Conservation (phyloP, 164 flowering plant species). For the Amborella trichopoda region DNA sequence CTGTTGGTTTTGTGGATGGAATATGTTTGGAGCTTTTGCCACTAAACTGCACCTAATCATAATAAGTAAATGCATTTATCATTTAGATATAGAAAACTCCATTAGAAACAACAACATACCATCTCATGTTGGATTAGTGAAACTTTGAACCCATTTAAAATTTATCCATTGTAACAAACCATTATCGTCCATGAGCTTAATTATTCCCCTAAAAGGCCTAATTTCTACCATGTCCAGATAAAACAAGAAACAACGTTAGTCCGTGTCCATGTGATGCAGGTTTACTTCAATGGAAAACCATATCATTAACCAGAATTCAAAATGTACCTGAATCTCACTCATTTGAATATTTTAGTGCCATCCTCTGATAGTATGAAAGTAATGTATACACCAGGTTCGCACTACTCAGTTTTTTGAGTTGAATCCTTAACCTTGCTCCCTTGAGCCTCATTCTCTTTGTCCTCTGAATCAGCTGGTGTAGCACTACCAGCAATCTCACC, state of each 20-base stretch:
- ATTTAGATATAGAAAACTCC: too few species aligned
- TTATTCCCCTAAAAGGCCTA: background rate
- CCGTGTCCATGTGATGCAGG: too few species aligned
- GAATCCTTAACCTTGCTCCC: constrained; percentile 18
- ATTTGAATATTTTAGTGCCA: constrained; percentile 59
- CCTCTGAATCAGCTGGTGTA: constrained; percentile 10
- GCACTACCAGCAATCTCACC: constrained; percentile 14
- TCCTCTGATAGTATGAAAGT: constrained; percentile 32
- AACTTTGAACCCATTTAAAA: constrained; percentile 65
- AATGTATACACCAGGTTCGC: constrained; percentile 83
- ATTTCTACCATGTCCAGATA: background rate
- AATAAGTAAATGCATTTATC: too few species aligned
- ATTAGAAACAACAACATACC: background rate
- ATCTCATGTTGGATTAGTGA: constrained; percentile 21
- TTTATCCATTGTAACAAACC: constrained; percentile 70
- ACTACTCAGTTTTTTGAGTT: constrained; percentile 51
- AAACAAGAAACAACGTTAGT: background rate
- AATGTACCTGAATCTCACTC: constrained; percentile 97
- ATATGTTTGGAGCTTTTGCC: constrained; percentile 28
- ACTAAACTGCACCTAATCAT: too few species aligned
- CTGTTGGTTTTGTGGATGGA: constrained; percentile 67
- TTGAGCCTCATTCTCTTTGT: constrained; percentile 14
- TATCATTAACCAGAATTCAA: background rate
- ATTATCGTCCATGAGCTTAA: constrained; percentile 32
- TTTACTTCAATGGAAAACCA: background rate